Evolutionary conservation across 164 flowering plant species (phyloP).

Genomic region (Hamamelis virginiana): DNA sequence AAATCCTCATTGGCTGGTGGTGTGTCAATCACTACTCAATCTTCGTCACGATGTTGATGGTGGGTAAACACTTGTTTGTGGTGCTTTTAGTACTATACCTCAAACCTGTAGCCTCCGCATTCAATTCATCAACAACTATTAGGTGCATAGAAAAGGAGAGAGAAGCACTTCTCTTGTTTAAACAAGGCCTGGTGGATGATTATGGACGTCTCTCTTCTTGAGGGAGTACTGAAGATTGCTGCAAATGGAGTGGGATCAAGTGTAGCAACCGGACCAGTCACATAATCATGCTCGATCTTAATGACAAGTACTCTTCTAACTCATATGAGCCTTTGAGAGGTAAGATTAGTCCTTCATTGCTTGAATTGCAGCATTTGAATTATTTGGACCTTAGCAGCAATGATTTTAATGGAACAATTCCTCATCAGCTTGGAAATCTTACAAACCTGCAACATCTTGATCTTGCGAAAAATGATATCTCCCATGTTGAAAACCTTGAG

Average conservation of each 20-base stretch:
- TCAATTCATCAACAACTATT: too few species aligned
- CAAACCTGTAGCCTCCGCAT: too few species aligned
- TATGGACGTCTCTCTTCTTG: conserved; percentile 10
- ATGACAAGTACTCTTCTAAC: neutral
- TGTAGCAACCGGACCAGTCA: conserved; percentile 24
- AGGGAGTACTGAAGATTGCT: conserved; percentile 18
- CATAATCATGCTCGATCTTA: conserved; percentile 24
- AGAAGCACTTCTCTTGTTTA: conserved; percentile 14
- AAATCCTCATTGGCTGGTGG: too few species aligned
- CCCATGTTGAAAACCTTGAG: neutral
- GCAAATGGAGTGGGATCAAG: conserved; percentile 19
- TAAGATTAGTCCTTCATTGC: conserved; percentile 14
- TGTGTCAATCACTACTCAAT: too few species aligned
- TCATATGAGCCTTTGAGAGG: conserved; percentile 1
- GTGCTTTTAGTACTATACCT: too few species aligned
- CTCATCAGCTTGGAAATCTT: conserved; percentile 28
- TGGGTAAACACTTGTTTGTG: too few species aligned
- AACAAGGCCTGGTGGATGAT: neutral
- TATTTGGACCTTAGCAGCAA: conserved; percentile 23
- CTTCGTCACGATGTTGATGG: too few species aligned
- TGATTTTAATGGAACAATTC: conserved; percentile 18
- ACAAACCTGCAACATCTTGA: conserved; percentile 25
- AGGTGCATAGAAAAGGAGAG: conserved; percentile 13
- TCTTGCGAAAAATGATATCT: neutral
- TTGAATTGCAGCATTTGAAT: conserved; percentile 18